Evolutionary conservation across 257 asterid genomes (phyloP), one percentile per base, ranked within the genome.

Genomic region (Solanum pinnatisectum): DNA sequence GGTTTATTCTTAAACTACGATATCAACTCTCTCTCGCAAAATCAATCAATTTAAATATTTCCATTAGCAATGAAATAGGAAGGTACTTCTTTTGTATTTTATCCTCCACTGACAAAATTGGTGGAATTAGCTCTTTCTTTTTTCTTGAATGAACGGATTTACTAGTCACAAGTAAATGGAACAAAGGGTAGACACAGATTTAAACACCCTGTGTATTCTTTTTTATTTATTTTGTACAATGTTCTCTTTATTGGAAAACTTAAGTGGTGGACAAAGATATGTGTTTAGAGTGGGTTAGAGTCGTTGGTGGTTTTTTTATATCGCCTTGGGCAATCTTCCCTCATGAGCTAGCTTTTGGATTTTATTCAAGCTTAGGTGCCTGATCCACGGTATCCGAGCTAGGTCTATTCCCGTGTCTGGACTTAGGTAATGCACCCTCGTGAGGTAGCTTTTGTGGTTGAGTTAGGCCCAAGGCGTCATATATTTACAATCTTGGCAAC

Each of bases 1-100:
- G 99, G 99, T 96, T 89, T 88, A 44, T 90, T 70, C 36, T 87
- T 65, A 16, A 74, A 20, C 65, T 83, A 60, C 71, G 37, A 18
- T 25, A 52, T 71, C 8, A 68, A 22, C n/a, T 71, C 18, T 12
- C 20, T 52, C 23, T 52, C 1, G 3, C 63, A 52, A 52, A 49
- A 52, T 52, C 63, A 52, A 18, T 52, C 63, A 18, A 52, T 71
- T 37, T 18, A 1, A 30, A 81, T 49, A 16, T 81, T 81, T 49
- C 30, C 37, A 23, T 81, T 49, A 30, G 85, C 35, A 81, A 81
- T 49, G 85, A 49, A 30, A 81, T 46, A 44, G 68, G 59, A 81
- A 46, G 16, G 18, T 33, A n/a, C 42, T 46, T 81, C 68, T 46
- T 42, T 81, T 81, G 63, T 81, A 14, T 46, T 78, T 81, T 46